Evolutionary conservation across 176 grass and related monocot species (phyloP), one percentile per base, ranked within the genome.

Genomic region (Calamus simplicifolius): DNA sequence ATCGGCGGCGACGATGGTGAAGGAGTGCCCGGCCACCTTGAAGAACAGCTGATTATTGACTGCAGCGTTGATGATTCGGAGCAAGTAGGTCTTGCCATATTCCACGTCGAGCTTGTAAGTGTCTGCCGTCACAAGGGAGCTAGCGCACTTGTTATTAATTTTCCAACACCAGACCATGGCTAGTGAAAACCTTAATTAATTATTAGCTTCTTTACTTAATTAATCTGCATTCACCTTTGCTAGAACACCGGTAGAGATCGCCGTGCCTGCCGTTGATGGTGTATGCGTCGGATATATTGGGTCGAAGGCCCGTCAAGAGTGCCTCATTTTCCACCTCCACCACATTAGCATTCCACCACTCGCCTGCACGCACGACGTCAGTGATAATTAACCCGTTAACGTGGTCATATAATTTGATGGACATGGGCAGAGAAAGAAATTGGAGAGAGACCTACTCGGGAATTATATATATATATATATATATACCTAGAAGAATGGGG

Each of bases 11-110:
- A 83, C 79, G 48, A 91, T 79, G 19, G 82, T 86, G 73, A 86
- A 77, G 60, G 27, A 72, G 79, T 91, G 88, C 6, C 73, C 61
- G 0, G 73, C 79, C 27, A 86, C 58, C 76, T 80, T 91, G 88
- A 80, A 80, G 88, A 91, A 91, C 76, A 82, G 81, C 26, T 75
- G 64, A 59, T 78, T 91, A 60, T 86, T 85, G 76, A 86, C 72
- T 7, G 88, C 88, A 1, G 88, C 75, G 72, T 91, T 91, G 61
- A 91, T 86, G 72, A 91, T 75, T 30, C 88, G 79, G 3, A 91
- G 76, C 52, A 91, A 12, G 72, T 86, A 80, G 18, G 79, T 86
- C 26, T 81, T 69, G 19, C 68, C 66, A 0, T 14, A 25, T 15
- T 61, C 61, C 54, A 86, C 76, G 68, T 86, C 6, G 50, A 91